phyloP scores from a whole-genome alignment of 1,139 yeast genomes.

The Spathaspora sp. region DNA sequence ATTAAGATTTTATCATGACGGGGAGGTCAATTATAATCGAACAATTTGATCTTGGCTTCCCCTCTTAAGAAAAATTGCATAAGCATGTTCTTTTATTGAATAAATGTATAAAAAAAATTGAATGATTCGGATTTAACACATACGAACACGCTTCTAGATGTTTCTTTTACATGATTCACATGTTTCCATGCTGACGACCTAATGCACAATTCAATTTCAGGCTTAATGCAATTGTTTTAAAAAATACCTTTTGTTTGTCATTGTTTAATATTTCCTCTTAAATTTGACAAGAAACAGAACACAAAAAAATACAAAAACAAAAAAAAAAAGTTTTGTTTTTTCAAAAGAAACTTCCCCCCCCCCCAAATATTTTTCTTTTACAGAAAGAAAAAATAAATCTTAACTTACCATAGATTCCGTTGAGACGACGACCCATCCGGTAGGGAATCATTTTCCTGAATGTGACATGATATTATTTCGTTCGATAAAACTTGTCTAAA shows the following conservation, averaged over 20 bases:
- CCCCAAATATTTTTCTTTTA: neutral
- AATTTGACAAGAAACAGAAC: neutral
- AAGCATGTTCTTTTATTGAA: neutral
- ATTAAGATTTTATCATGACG: neutral
- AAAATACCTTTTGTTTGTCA: neutral
- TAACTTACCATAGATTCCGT: neutral
- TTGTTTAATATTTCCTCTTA: neutral
- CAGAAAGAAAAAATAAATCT: neutral
- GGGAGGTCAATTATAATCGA: neutral
- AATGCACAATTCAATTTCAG: conserved; percentile 1
- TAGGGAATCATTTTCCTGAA: neutral
- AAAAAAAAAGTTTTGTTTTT: too few species aligned
- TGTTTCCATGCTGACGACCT: neutral
- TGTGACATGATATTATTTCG: neutral
- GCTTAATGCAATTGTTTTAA: neutral
- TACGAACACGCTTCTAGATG: neutral
- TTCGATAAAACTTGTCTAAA: neutral
- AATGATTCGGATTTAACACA: too few species aligned
- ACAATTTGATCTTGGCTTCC: neutral
- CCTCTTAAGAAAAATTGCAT: neutral
- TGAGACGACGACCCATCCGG: neutral
- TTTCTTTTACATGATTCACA: neutral
- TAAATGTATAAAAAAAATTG: too few species aligned
- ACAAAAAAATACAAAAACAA: neutral
- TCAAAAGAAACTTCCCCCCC: too few species aligned